A percentile compares a stretch with the other conserved stretches of the same genome.
Conservation (phyloP, 148 eudicot species). For the Fagopyrum esculentum region DNA sequence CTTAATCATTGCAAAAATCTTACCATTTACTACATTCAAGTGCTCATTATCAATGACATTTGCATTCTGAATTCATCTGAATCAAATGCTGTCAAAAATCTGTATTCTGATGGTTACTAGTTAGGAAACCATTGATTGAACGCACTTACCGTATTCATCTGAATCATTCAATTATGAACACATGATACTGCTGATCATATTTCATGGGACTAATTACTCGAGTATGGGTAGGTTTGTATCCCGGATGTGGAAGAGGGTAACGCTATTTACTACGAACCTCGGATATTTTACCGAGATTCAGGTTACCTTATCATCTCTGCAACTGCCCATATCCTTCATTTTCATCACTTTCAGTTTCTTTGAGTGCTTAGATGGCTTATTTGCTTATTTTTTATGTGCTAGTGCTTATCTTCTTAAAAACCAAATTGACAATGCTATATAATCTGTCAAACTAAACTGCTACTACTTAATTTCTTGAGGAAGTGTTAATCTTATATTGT, state of each 20-base stretch:
- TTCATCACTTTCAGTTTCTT: not conserved
- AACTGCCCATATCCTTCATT: not conserved
- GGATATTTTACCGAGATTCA: not conserved
- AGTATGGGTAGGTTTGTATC: not conserved
- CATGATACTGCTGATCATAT: not conserved
- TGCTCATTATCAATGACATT: too few species aligned
- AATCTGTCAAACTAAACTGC: too few species aligned
- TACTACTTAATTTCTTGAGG: too few species aligned
- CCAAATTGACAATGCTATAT: too few species aligned
- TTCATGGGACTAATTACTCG: not conserved
- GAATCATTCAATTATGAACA: not conserved
- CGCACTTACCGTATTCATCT: not conserved
- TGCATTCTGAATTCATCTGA: too few species aligned
- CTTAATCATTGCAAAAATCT: too few species aligned
- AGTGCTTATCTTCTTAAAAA: too few species aligned
- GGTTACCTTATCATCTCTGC: not conserved
- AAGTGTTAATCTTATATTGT: too few species aligned
- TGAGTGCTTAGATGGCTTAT: not conserved
- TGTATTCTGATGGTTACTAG: not conserved
- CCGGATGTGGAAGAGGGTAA: not conserved
- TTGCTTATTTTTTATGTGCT: too few species aligned
- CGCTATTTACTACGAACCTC: not conserved
- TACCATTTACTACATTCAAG: not conserved
- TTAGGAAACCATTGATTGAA: not conserved
- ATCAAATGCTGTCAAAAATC: too few species aligned